Evolutionary conservation across 2,329 filamentous ascomycete genomes (phyloP), one percentile per base, ranked within the genome.

Genomic region (Penicillium sp.): DNA sequence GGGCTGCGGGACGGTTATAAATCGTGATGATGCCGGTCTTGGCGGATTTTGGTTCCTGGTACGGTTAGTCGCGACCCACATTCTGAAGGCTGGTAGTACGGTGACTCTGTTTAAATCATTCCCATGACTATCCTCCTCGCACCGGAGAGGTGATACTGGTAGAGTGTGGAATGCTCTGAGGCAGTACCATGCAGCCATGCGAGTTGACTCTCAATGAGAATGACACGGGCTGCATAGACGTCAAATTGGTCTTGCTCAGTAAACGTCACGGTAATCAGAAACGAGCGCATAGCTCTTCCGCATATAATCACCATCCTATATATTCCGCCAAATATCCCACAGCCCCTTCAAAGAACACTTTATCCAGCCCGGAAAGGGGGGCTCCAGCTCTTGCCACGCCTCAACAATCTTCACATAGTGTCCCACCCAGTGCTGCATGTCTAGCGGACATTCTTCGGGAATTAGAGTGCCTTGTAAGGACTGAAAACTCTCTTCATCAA

Each of bases 341-440:
- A 57, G 42, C 38, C 39, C 31, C 28, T 38, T 11, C 45, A 55
- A 31, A 20, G 57, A 59, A 34, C 57, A 59, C 38, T 59, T 59
- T 34, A 59, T 57, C 39, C 39, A 52, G 28, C 55, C 55, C 6
- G 28, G 38, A 53, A 57, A 57, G 5, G 43, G 43, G 20, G 20
- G n/a, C 4, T 28, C 43, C 15, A 17, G 43, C 43, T 47, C 20
- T 47, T 47, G 43, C 43, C 43, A 47, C 10, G 43, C 43, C 20
- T 47, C 20, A 4, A 47, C 43, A 47, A 47, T 22, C 20, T 47
- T 47, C 20, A 47, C 20, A 47, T 47, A 47, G 43, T 28, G 43
- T 10, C 10, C 20, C 2, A 47, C 11, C 43, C 43, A 10, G 43
- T 28, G 10, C 20, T 28, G 20, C 7, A 28, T 1, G 7, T 8